These are phyloP conservation scores for Psidium friedrichsthalianum DNA, from an alignment of 345 rosid genomes.

Conservation along the genomic window DNA sequence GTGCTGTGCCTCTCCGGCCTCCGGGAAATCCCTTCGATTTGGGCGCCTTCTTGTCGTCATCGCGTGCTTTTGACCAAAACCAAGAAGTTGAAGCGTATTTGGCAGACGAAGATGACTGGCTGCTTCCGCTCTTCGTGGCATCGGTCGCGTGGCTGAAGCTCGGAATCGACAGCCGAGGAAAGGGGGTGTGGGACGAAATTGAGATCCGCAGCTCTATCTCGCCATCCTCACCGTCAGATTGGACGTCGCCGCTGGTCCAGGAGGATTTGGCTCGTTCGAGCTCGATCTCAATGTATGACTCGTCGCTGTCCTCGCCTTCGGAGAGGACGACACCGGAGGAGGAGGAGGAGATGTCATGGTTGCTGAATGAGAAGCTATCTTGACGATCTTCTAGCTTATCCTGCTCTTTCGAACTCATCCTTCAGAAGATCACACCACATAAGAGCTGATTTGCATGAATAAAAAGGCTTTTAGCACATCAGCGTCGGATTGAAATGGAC, in stretches of 20 bases:
- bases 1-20: background rate
- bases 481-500: background rate
- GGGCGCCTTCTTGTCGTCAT: background rate
- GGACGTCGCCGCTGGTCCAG: background rate
- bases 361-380: slow-evolving; percentile 12
- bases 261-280: slow-evolving; percentile 2
- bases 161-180: background rate
- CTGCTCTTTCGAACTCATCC: background rate
- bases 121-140: background rate
- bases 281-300: slow-evolving; percentile 27
- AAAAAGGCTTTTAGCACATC: background rate
- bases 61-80: background rate
- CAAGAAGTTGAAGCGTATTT: background rate
- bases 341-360: slow-evolving; percentile 3
- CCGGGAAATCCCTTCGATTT: background rate
- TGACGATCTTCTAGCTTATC: slow-evolving; percentile 7
- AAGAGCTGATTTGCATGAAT: background rate
- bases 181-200: slow-evolving; percentile 13
- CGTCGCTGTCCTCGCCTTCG: slow-evolving; percentile 8
- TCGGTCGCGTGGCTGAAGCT: background rate
- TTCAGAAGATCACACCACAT: background rate
- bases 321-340: slow-evolving; percentile 3
- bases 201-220: slow-evolving; percentile 18
- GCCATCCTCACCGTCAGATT: background rate
- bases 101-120: background rate